A percentile compares a stretch with the other conserved stretches of the same genome.
These are phyloP conservation scores for Plenodomus tracheiphilus DNA, from an alignment of 2,329 filamentous ascomycete genomes.

Conservation along the genomic window DNA sequence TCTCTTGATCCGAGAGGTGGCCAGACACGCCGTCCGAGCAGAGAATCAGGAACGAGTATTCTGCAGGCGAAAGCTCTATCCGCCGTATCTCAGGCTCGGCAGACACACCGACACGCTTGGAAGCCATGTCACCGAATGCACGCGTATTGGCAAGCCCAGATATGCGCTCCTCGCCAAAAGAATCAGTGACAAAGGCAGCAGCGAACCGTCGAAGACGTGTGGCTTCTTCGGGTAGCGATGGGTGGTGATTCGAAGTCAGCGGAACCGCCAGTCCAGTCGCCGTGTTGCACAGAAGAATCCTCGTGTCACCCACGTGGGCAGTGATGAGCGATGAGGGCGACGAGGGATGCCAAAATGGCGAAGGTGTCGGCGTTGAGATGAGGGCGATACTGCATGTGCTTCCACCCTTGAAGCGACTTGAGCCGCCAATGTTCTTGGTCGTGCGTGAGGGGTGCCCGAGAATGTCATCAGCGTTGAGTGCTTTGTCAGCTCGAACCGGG, in stretches of 20 bases:
- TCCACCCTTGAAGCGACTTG: slow-evolving; percentile 83
- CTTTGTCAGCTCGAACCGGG: slow-evolving; percentile 69
- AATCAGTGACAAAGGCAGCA: slow-evolving; percentile 86
- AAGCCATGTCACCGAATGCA: slow-evolving; percentile 88
- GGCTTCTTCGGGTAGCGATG: slow-evolving; percentile 81
- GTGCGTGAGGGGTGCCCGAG: slow-evolving; percentile 65
- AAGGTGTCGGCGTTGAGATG: slow-evolving; percentile 87
- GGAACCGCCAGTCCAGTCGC: slow-evolving; percentile 77
- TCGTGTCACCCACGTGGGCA: slow-evolving; percentile 91
- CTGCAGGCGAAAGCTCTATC: slow-evolving; percentile 76
- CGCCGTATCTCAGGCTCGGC: slow-evolving; percentile 89
- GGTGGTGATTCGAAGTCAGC: slow-evolving; percentile 89
- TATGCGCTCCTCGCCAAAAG: slow-evolving; percentile 96
- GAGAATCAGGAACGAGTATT: slow-evolving; percentile 88
- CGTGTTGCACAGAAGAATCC: slow-evolving; percentile 87
- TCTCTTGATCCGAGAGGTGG: slow-evolving; percentile 86
- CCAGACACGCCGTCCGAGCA: slow-evolving; percentile 88
- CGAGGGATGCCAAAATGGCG: slow-evolving; percentile 92
- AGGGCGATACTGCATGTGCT: slow-evolving; percentile 89
- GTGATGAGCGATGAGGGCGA: slow-evolving; percentile 82
- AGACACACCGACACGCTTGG: slow-evolving; percentile 89
- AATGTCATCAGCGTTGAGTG: slow-evolving; percentile 83
- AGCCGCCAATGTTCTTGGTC: slow-evolving; percentile 67
- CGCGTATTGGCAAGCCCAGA: slow-evolving; percentile 91
- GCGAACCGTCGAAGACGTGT: slow-evolving; percentile 83